phyloP scores from a whole-genome alignment of 2,329 filamentous ascomycete species.

The Mycosphaerella sp. region DNA sequence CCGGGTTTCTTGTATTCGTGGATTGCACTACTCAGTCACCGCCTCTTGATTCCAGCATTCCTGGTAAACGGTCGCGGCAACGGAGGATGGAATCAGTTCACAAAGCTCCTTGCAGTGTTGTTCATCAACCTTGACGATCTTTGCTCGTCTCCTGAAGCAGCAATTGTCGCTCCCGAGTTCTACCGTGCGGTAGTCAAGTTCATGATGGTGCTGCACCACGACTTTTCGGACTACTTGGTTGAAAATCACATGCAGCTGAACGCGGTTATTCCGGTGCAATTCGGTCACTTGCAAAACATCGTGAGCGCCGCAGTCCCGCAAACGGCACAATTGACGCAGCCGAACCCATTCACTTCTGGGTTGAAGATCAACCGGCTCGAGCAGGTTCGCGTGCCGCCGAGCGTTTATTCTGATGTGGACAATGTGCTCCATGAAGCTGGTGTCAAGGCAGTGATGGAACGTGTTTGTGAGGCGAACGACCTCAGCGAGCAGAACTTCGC shows the following conservation, averaged over 20 bases:
- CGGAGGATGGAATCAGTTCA: conserved; percentile 67
- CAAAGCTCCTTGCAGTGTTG: conserved; percentile 49
- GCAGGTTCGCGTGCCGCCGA: conserved; percentile 63
- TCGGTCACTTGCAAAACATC: conserved; percentile 80
- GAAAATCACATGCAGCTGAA: conserved; percentile 80
- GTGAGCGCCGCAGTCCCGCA: conserved; percentile 74
- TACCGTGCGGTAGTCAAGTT: conserved; percentile 80
- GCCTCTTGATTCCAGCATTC: conserved; percentile 73
- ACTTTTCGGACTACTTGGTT: conserved; percentile 87
- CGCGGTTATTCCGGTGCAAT: conserved; percentile 73
- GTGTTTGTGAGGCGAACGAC: conserved; percentile 36
- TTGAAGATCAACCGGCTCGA: conserved; percentile 71
- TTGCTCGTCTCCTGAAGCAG: conserved; percentile 64
- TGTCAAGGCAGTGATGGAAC: conserved; percentile 50
- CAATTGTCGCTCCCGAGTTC: conserved; percentile 67
- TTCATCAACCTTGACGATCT: conserved; percentile 66
- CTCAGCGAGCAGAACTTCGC: conserved; percentile 67
- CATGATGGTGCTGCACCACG: conserved; percentile 79
- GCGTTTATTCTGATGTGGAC: conserved; percentile 57
- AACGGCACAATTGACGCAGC: conserved; percentile 56
- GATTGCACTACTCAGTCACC: conserved; percentile 75
- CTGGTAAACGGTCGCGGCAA: conserved; percentile 45
- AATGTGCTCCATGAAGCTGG: conserved; percentile 45
- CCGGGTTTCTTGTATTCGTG: conserved; percentile 81
- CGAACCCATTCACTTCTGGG: conserved; percentile 65